A percentile compares a stretch with the other conserved stretches of the same genome.
Evolutionary conservation across 2,329 filamentous ascomycete genomes (phyloP).

Genomic region (Colletotrichum falcatum): DNA sequence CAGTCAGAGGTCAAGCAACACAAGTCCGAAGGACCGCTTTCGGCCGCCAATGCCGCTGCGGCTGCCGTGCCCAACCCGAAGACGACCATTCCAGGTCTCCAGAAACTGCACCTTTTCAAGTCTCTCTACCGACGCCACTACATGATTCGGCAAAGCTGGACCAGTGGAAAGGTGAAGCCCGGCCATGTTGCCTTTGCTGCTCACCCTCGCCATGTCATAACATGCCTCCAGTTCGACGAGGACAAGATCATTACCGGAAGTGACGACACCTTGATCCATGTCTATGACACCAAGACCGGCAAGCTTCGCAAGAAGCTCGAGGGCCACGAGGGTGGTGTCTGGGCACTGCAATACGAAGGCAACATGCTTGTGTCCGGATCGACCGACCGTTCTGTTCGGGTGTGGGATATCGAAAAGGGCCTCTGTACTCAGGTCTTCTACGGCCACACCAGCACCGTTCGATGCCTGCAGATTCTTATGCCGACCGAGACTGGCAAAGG

Average conservation of each 20-base stretch:
- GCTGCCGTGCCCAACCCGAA: slow-evolving; percentile 84
- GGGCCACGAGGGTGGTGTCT: slow-evolving; percentile 96
- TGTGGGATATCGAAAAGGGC: slow-evolving; percentile 97
- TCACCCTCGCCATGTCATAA: slow-evolving; percentile 95
- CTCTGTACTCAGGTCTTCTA: slow-evolving; percentile 96
- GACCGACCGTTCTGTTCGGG: slow-evolving; percentile 96
- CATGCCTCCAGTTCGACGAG: slow-evolving; percentile 95
- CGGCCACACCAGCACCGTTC: slow-evolving; percentile 96
- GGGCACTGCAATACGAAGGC: slow-evolving; percentile 96
- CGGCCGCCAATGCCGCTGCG: slow-evolving; percentile 87
- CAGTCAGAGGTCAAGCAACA: slow-evolving; percentile 59
- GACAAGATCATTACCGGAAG: slow-evolving; percentile 98
- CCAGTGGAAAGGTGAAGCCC: slow-evolving; percentile 84
- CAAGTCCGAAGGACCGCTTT: slow-evolving; percentile 84
- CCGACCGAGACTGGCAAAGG: slow-evolving; percentile 81
- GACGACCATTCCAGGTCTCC: slow-evolving; percentile 81
- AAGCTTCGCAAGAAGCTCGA: slow-evolving; percentile 84
- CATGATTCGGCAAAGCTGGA: slow-evolving; percentile 93
- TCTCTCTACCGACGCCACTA: slow-evolving; percentile 94
- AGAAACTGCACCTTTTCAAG: slow-evolving; percentile 93
- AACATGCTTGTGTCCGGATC: slow-evolving; percentile 96
- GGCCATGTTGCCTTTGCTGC: slow-evolving; percentile 96
- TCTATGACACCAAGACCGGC: slow-evolving; percentile 97
- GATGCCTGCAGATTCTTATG: slow-evolving; percentile 94
- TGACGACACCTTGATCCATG: slow-evolving; percentile 96